Evolutionary conservation across 1,284 basidiomycete genomes (phyloP), one percentile per base, ranked within the genome.

Genomic region (Mrakiaceae sp.): DNA sequence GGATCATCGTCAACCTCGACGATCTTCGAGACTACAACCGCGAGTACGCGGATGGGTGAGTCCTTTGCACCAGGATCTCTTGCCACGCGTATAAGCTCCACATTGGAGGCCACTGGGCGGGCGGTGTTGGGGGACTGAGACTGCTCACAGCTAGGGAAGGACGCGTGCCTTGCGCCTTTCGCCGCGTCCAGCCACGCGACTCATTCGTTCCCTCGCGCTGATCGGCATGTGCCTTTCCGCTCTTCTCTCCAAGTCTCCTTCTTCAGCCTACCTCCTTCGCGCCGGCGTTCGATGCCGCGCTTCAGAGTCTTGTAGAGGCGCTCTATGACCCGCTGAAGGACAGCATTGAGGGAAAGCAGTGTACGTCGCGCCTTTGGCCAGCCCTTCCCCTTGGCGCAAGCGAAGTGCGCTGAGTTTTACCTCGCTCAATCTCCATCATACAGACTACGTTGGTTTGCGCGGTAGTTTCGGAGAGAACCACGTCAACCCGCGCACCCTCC

Each of bases 381-480:
- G 44, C 43, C 58, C 40, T 39, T 39, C 58, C 48, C 27, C 49
- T 10, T 11, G 3, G 57, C 55, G 55, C 11, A 10, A 16, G 55
- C 39, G 8, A 8, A 12, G 11, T 39, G 16, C 27, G 5, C 39
- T 10, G 42, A 11, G 11, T 50, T 11, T 46, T 27, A 11, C 5
- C 46, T 59, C 44, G 12, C 6, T 48, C 16, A 9, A 14, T 3
- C 50, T 3, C 2, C 11, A 3, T 46, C 67, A 2, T 71, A 3
- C 60, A 75, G 76, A 85, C 76, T 87, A 88, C 71, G 82, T 97
- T 66, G 96, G 95, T n/a, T 84, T 98, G 74, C 87, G 89, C 69
- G 96, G 96, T 64, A 95, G 90, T n/a, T 99, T 99, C 75, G 96
- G 96, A 58, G 94, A 98, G 77, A 91, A 98, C 75, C 93, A 98